Base-by-base conservation (phyloP, 495 filamentous ascomycete species). In the Aspergillus haitiensis region DNA sequence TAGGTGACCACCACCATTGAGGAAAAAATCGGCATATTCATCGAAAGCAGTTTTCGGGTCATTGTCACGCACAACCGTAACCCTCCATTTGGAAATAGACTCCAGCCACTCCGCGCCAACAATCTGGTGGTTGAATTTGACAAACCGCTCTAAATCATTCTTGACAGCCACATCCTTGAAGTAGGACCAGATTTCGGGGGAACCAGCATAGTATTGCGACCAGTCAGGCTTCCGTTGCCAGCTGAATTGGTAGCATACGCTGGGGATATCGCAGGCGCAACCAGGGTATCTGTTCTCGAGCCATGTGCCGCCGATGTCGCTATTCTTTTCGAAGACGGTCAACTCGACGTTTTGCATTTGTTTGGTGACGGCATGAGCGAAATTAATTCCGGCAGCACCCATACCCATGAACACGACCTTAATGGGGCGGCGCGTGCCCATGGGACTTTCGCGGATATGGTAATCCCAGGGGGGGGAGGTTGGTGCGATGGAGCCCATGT, bases 51-150 rank as follows among this genome's bases (percentile, higher is more conserved):
- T 40, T n/a, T 10, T 8, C 11, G 37, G 37, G 9, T 40, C 37
- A n/a, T 40, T 40, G 7, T 40, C 37, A n/a, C 37, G 37, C 3
- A 40, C 37, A n/a, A 40, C n/a, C 11, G 37, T 40, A n/a, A 40
- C 7, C n/a, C 37, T 40, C 37, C 37, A 40, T 8, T 40, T 40
- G 0, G 37, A 40, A 40, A 40, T 40, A n/a, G 11, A 11, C n/a
- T 40, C 37, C 11, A 40, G 37, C 37, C 37, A 40, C n/a, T 40
- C 37, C 11, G 37, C 37, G 11, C 37, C 37, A 40, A 40, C 37
- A n/a, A 40, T 40, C 37, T 40, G 37, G 37, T 40, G 37, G n/a
- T 40, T 40, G 37, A 40, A 40, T n/a, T 40, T 40, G 37, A 40
- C 37, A 8, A 40, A 40, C 0, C 37, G 37, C n/a, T 40, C 37